phyloP scores from a whole-genome alignment of 1,284 basidiomycete genomes.

The Butyriboletus appendiculatus region DNA sequence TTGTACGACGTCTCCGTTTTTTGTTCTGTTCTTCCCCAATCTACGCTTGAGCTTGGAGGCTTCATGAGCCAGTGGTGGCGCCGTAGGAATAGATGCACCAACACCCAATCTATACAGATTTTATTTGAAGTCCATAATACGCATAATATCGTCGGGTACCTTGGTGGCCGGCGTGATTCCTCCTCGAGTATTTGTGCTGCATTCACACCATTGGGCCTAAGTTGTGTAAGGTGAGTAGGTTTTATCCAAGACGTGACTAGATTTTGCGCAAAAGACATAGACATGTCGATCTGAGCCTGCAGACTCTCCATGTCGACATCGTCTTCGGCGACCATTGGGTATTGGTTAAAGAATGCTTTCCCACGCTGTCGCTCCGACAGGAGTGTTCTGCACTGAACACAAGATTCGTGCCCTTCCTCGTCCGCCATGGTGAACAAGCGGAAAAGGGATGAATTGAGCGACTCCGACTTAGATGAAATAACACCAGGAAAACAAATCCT shows the following conservation, averaged over 20 bases:
- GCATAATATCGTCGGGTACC: constrained; percentile 43
- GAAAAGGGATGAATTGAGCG: constrained; percentile 45
- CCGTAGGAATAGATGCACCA: constrained; percentile 58
- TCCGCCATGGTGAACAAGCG: constrained; percentile 45
- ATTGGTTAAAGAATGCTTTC: constrained; percentile 13
- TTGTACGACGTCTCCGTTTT: constrained; percentile 45
- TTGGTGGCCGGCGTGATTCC: constrained; percentile 63
- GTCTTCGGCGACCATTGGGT: constrained; percentile 37
- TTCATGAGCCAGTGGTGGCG: constrained; percentile 44
- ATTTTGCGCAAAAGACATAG: constrained; percentile 72
- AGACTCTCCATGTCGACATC: constrained; percentile 62
- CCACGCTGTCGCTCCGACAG: constrained; percentile 11
- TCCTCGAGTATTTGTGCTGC: constrained; percentile 62
- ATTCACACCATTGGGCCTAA: constrained; percentile 34
- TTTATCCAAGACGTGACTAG: constrained; percentile 75
- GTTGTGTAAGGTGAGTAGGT: constrained; percentile 40
- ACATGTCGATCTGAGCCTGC: constrained; percentile 74
- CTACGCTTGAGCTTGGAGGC: constrained; percentile 56
- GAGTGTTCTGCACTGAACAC: not conserved
- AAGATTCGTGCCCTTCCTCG: not conserved
- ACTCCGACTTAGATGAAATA: constrained; percentile 55
- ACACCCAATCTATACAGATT: constrained; percentile 59
- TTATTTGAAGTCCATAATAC: constrained; percentile 8
- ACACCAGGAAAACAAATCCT: constrained; percentile 63
- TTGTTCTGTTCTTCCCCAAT: constrained; percentile 51